Conservation (phyloP, 139 green algal species). For the Coccomyxa sp. region DNA sequence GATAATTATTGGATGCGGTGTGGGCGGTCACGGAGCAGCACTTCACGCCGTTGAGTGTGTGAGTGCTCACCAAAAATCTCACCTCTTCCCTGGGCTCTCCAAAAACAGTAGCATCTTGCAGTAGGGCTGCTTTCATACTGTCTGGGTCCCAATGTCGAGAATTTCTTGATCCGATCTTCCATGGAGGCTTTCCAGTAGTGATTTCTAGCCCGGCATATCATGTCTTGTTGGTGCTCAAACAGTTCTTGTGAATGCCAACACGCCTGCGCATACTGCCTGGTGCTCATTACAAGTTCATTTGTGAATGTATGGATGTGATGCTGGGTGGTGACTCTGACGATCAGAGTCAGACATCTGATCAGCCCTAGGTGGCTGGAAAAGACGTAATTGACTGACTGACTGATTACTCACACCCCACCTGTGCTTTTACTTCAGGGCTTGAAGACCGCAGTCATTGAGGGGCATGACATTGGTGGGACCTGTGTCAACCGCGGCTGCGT, state of each 20-base stretch:
- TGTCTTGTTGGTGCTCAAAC: no score
- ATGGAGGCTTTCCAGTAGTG: no score
- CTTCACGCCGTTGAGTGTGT: constrained; percentile 95
- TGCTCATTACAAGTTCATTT: no score
- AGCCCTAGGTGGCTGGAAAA: not conserved
- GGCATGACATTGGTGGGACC: constrained; percentile 95
- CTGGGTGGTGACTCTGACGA: no score
- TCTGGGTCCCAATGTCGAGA: not conserved
- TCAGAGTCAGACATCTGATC: no score
- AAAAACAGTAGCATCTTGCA: not conserved
- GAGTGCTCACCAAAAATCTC: not conserved
- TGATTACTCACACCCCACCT: not conserved
- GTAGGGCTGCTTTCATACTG: not conserved
- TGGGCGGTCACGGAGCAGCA: constrained; percentile 95
- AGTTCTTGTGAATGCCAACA: no score
- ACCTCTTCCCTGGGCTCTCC: not conserved
- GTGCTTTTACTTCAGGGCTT: constrained; percentile 59
- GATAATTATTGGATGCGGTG: constrained; percentile 96
- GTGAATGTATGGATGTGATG: no score
- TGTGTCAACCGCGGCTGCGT: constrained; percentile 99
- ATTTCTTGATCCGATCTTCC: no score
- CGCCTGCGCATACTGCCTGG: no score
- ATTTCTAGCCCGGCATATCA: no score
- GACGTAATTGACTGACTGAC: not conserved
- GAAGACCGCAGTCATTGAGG: constrained; percentile 96